Conservation (phyloP, 805 yeast species). For the Candida awuae region DNA sequence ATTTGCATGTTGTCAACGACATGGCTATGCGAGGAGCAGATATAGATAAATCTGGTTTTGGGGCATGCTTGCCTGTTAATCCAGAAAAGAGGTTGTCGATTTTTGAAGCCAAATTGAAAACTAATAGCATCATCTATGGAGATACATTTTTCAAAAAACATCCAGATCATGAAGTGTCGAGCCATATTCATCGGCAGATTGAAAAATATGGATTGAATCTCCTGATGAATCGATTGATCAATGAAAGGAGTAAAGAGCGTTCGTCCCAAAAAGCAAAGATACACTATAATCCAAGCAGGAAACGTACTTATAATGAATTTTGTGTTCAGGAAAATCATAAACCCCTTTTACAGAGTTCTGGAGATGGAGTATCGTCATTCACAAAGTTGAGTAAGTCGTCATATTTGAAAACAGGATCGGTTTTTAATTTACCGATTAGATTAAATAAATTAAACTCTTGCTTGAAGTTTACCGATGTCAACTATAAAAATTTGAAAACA, state of each 20-base stretch:
- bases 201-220: conserved; percentile 20
- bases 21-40: too few species aligned
- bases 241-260: conserved; percentile 12
- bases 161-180: conserved; percentile 18
- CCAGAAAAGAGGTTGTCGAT: not conserved
- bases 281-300: too few species aligned
- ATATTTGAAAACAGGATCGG: conserved; percentile 22
- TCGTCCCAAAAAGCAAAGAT: not conserved
- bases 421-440: conserved; percentile 11
- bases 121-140: conserved; percentile 2
- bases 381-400: conserved; percentile 13
- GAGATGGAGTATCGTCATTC: too few species aligned
- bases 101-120: not conserved
- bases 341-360: not conserved
- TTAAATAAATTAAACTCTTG: conserved; percentile 11
- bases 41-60: too few species aligned
- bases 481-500: conserved; percentile 10
- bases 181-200: conserved; percentile 15
- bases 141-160: conserved; percentile 23
- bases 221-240: conserved; percentile 22
- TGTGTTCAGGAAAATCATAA: conserved; percentile 2
- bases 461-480: conserved; percentile 19
- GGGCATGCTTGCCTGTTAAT: too few species aligned
- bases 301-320: conserved; percentile 15
- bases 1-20: too few species aligned